Conservation (phyloP, 306 rosid genomes). For the Cucurbita maxima region DNA sequence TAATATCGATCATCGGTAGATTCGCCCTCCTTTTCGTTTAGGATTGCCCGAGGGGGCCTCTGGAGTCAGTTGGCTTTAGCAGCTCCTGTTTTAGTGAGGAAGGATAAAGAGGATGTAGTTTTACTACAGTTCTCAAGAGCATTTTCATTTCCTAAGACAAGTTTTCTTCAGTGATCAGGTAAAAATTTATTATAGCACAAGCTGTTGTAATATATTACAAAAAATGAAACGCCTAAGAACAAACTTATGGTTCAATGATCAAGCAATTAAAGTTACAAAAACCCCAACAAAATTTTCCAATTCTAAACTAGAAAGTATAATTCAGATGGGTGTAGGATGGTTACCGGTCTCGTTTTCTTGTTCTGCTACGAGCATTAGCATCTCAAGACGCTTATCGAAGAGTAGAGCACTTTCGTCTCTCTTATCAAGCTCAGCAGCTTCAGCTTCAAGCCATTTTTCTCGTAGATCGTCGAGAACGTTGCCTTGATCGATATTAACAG, state of each 20-base stretch:
- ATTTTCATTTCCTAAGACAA: no score
- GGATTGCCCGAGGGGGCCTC: constrained; percentile 33
- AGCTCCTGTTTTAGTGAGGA: constrained; percentile 33
- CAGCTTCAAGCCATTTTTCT: constrained; percentile 96
- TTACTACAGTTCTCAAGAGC: neutral
- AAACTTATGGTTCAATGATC: constrained; percentile 14
- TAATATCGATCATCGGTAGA: constrained; percentile 21
- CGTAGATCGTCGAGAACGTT: constrained; percentile 87
- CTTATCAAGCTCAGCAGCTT: constrained; percentile 88
- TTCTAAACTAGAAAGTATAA: neutral
- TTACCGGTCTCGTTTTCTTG: constrained; percentile 35
- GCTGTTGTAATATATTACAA: constrained; percentile 3
- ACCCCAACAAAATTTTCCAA: neutral
- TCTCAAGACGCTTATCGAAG: constrained; percentile 81
- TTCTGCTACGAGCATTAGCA: constrained; percentile 76
- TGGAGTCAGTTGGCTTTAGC: constrained; percentile 44
- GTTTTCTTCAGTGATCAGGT: neutral
- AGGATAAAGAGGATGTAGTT: neutral
- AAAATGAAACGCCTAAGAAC: neutral
- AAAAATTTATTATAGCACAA: neutral
- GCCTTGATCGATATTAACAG: constrained; percentile 44
- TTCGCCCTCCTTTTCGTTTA: constrained; percentile 44
- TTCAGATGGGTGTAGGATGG: constrained; percentile 1
- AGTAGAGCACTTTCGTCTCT: constrained; percentile 89
- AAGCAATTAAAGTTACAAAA: no score